phyloP scores from a whole-genome alignment of 208 protist species.

The Spongospora subterranea region DNA sequence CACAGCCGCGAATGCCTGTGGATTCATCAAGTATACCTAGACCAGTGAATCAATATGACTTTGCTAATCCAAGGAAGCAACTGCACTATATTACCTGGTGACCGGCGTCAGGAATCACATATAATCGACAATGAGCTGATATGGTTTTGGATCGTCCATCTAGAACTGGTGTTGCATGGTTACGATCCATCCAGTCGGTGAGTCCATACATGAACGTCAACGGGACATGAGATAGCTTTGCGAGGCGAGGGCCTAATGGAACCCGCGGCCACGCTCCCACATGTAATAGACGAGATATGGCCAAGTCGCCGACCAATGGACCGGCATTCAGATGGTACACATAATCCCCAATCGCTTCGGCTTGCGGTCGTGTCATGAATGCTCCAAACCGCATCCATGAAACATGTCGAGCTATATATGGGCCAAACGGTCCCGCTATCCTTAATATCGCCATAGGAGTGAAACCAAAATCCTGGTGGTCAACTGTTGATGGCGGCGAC shows the following conservation, averaged over 20 bases:
- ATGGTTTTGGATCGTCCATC: not conserved
- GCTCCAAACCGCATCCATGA: not conserved
- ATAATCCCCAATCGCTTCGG: not conserved
- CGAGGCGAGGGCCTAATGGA: not conserved
- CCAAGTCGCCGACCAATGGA: not conserved
- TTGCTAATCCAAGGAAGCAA: too few species aligned
- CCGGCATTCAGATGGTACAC: constrained; percentile 44
- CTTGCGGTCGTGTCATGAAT: not conserved
- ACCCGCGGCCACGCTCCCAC: not conserved
- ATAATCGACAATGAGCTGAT: constrained; percentile 19
- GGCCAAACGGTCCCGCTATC: not conserved
- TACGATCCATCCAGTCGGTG: constrained; percentile 26
- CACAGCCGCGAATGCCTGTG: not conserved
- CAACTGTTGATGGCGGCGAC: not conserved
- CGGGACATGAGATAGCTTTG: not conserved
- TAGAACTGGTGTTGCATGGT: not conserved
- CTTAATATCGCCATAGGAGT: not conserved
- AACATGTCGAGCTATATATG: not conserved
- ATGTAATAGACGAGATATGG: constrained; percentile 25
- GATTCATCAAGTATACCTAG: constrained; percentile 24
- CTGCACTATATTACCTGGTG: not conserved
- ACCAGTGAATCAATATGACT: not conserved
- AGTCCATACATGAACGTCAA: constrained; percentile 43
- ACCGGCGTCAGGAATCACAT: constrained; percentile 20
- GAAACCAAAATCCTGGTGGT: not conserved